Evolutionary conservation across 805 yeast species (phyloP), one percentile per base, ranked within the genome.

Genomic region (Kurtzmaniella fragi): DNA sequence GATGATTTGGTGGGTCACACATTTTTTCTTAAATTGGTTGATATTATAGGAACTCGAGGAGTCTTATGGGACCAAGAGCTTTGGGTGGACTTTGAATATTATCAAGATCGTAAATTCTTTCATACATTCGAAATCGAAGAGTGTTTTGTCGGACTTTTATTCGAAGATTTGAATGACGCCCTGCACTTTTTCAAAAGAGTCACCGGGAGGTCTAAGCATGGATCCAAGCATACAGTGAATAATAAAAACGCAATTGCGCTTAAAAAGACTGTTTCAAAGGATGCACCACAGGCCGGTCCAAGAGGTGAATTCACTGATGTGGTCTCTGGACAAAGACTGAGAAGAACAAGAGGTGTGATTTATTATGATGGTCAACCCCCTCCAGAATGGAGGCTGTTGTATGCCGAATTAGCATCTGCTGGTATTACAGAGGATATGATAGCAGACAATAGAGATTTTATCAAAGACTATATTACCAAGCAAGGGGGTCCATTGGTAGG

Each of bases 1-100:
- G 96, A 93, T 58, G 99, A 93, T 60, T 62, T 86, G 10, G 96
- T 93, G 2, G 98, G 98, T 2, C 91, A 91, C 59, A 88, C 96
- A 0, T 89, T 86, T 54, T 93, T 89, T 59, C 70, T 93, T 34
- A 93, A 93, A 58, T 57, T 93, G 38, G 95, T 93, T 5, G 99
- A 93, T 54, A 79, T 91, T 26, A 54, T 70, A 29, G 95, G 95
- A 5, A 75, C 79, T 44, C 69, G 84, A 31, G 98, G 98, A 28
- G 95, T 93, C 0, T 48, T 93, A 0, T 93, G 99, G 99, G 99
- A 93, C 60, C 99, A 93, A 61, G 99, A 93, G 61, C 62, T 93
- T 35, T 91, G 86, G 53, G 81, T 87, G 10, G 83, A 86, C 52
- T 89, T 93, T 59, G 82, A 82, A 50, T 93, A 93, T 62, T 78